phyloP scores from a whole-genome alignment of 305 asterid genomes.

The Rubia tinctorum region DNA sequence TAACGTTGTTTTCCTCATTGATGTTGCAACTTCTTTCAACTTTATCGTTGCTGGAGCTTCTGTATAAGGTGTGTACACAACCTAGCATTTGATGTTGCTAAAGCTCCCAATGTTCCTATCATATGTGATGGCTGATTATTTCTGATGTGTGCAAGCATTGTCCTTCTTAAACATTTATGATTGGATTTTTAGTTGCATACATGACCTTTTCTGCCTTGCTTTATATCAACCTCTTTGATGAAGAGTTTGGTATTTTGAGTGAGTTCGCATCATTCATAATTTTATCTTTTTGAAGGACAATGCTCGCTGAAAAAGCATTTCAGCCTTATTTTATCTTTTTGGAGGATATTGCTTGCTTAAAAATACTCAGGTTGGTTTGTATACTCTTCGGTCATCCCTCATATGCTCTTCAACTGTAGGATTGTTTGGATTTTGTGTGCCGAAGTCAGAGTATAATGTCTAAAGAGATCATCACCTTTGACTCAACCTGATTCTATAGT shows the following conservation, averaged over 20 bases:
- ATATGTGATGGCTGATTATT: not conserved
- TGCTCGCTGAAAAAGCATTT: not conserved
- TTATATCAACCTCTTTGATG: not conserved
- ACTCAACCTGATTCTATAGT: too few species aligned
- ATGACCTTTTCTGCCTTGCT: not conserved
- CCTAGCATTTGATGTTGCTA: slow-evolving; percentile 15
- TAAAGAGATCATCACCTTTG: too few species aligned
- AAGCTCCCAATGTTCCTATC: not conserved
- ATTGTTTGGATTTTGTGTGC: too few species aligned
- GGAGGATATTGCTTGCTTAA: too few species aligned
- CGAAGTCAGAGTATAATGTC: too few species aligned
- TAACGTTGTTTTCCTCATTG: too few species aligned
- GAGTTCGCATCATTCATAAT: not conserved
- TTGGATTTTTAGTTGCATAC: not conserved
- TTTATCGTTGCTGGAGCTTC: slow-evolving; percentile 79
- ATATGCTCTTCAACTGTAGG: too few species aligned
- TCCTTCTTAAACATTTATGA: not conserved
- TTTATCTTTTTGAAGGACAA: too few species aligned
- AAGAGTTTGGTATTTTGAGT: not conserved
- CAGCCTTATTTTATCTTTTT: not conserved
- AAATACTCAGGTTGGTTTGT: too few species aligned
- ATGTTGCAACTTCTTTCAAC: slow-evolving; percentile 43
- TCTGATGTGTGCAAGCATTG: slow-evolving; percentile 2
- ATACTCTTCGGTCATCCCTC: too few species aligned
- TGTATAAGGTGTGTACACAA: slow-evolving; percentile 61